Percentiles rank a stretch among this genome's conserved stretches.
phyloP scores from a whole-genome alignment of 371 early-diverging fungal genomes.

The Haplosporangium sp. region DNA sequence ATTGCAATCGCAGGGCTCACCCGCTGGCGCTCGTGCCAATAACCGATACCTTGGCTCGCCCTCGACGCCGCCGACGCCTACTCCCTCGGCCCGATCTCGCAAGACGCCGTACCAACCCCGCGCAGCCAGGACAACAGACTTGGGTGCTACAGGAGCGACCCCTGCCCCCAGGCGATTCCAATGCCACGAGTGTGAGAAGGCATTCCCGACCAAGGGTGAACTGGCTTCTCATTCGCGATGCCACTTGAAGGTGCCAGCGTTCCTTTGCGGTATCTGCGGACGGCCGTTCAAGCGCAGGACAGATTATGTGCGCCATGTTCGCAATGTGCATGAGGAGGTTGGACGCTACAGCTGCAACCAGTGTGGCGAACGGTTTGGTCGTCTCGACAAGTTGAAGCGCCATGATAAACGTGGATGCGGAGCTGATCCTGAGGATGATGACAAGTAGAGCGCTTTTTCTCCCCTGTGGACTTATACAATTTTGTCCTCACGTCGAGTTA shows the following conservation, averaged over 20 bases:
- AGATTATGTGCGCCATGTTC: slow-evolving; percentile 52
- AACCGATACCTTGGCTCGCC: slow-evolving; percentile 48
- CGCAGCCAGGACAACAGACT: slow-evolving; percentile 15
- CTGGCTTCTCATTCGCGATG: slow-evolving; percentile 46
- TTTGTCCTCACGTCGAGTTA: too few relatives aligned
- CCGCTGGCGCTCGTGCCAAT: slow-evolving; percentile 27
- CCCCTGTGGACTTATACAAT: too few relatives aligned
- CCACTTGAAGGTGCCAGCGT: slow-evolving; percentile 49
- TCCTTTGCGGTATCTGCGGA: slow-evolving; percentile 51
- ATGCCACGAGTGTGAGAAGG: slow-evolving; percentile 49
- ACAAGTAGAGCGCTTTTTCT: slow-evolving; percentile 22
- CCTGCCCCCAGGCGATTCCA: slow-evolving; percentile 43
- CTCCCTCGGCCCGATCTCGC: slow-evolving; percentile 34
- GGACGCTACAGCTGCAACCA: slow-evolving; percentile 46
- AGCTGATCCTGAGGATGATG: slow-evolving; percentile 44
- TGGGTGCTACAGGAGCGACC: slow-evolving; percentile 18
- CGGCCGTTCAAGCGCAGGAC: slow-evolving; percentile 53
- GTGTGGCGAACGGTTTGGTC: slow-evolving; percentile 47
- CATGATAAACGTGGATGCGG: slow-evolving; percentile 52
- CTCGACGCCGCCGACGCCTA: slow-evolving; percentile 50
- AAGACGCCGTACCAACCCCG: slow-evolving; percentile 47
- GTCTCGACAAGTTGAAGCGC: slow-evolving; percentile 48
- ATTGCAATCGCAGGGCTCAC: slow-evolving; percentile 31
- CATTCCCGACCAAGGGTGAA: slow-evolving; percentile 51
- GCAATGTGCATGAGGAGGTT: slow-evolving; percentile 51